Evolutionary conservation across 2,329 filamentous ascomycete species (phyloP).

Genomic region (Zymoseptoria crescenta): DNA sequence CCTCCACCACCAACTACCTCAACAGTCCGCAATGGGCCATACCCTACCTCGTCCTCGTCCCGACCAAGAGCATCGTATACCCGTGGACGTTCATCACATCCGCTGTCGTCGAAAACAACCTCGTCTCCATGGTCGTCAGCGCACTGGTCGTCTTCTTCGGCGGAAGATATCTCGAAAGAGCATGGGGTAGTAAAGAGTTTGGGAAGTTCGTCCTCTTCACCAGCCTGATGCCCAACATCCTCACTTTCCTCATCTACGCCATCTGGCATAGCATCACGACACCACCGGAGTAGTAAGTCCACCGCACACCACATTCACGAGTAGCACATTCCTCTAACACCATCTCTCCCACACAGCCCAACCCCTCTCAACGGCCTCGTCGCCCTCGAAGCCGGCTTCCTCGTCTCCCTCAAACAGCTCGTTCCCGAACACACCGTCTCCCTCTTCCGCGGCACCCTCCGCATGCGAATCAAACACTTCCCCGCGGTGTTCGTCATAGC

Average conservation of each 20-base stretch:
- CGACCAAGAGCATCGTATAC: conserved; percentile 73
- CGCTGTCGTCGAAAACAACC: conserved; percentile 84
- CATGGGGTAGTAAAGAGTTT: conserved; percentile 88
- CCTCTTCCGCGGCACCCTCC: conserved; percentile 78
- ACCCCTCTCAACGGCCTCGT: conserved; percentile 84
- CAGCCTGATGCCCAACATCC: conserved; percentile 69
- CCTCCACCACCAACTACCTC: conserved; percentile 28
- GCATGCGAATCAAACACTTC: conserved; percentile 77
- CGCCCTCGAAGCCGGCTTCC: conserved; percentile 82
- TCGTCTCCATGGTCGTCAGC: conserved; percentile 75
- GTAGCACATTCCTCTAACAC: not conserved
- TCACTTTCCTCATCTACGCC: conserved; percentile 66
- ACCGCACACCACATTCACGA: not conserved
- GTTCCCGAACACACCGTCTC: conserved; percentile 95
- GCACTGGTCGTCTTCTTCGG: conserved; percentile 79
- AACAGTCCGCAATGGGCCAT: conserved; percentile 31
- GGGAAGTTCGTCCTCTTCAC: conserved; percentile 79
- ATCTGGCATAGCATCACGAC: conserved; percentile 64
- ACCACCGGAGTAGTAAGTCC: conserved; percentile 59
- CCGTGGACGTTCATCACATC: conserved; percentile 88
- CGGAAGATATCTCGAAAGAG: conserved; percentile 87
- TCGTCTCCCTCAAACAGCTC: conserved; percentile 95
- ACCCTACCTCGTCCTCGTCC: conserved; percentile 82
- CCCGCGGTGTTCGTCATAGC: conserved; percentile 69
- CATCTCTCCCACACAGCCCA: conserved; percentile 39